A percentile compares a stretch with the other conserved stretches of the same genome.
phyloP scores from a whole-genome alignment of 371 early-diverging fungal species.

The Mortierella sp. region DNA sequence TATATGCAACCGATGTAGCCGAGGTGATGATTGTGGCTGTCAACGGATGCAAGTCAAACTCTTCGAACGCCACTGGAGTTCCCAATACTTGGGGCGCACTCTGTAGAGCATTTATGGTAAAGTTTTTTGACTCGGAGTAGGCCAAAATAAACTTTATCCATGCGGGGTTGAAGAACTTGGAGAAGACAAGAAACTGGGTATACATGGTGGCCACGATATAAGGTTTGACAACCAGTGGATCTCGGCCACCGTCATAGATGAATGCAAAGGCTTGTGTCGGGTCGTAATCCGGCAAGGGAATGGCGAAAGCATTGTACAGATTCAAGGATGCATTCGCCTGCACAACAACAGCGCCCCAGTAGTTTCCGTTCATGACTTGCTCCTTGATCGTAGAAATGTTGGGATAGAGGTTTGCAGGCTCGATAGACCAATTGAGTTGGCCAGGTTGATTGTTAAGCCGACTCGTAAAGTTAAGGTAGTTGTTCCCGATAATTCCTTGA shows the following conservation, averaged over 20 bases:
- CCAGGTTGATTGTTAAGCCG: conserved; percentile 23
- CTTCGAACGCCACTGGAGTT: conserved; percentile 50
- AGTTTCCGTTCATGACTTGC: conserved; percentile 26
- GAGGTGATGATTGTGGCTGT: conserved; percentile 44
- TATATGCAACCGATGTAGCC: conserved; percentile 49
- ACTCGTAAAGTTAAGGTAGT: conserved; percentile 27
- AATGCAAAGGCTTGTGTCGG: conserved; percentile 41
- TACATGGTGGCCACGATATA: conserved; percentile 45
- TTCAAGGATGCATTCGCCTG: conserved; percentile 33
- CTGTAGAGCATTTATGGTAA: conserved; percentile 7
- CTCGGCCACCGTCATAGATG: conserved; percentile 46
- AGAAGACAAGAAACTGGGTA: conserved; percentile 35
- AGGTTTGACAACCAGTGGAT: conserved; percentile 43
- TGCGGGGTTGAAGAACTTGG: conserved; percentile 36
- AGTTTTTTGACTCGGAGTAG: neutral
- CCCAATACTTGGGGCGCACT: conserved; percentile 36
- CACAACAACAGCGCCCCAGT: conserved; percentile 52
- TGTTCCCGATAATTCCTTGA: conserved; percentile 34
- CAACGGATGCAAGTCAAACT: conserved; percentile 42
- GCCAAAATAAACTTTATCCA: conserved; percentile 30
- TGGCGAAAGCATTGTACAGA: conserved; percentile 18
- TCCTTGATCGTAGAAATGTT: conserved; percentile 19
- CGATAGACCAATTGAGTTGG: conserved; percentile 30
- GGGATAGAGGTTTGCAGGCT: conserved; percentile 6
- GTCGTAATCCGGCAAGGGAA: conserved; percentile 22